Evolutionary conservation across 140 eudicot species (phyloP).

Genomic region (Bidens hawaiensis): DNA sequence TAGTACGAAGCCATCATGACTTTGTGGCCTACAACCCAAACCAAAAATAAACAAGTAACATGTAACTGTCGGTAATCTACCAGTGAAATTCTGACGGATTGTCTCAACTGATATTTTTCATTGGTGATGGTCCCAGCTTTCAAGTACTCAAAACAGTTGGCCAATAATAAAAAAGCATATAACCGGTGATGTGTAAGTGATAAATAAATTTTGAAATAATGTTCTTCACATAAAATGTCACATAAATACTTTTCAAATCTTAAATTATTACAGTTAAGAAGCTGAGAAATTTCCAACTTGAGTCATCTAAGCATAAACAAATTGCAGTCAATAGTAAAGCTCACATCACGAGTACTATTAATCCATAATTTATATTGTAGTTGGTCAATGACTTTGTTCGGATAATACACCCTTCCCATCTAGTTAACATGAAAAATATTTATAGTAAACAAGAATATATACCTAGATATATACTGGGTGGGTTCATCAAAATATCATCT

Average conservation of each 20-base stretch:
- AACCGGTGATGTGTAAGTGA: background rate
- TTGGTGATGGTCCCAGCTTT: no score
- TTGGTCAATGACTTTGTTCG: background rate
- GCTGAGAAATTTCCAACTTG: background rate
- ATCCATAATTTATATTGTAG: background rate
- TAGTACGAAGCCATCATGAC: no score
- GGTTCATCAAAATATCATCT: no score
- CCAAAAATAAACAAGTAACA: no score
- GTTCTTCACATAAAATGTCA: background rate
- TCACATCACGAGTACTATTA: background rate
- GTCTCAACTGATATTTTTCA: no score
- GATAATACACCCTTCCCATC: background rate
- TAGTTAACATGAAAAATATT: background rate
- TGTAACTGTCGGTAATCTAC: no score
- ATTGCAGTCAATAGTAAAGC: background rate
- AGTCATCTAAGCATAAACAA: constrained; percentile 1
- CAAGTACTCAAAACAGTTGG: no score
- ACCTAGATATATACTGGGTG: no score
- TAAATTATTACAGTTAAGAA: background rate
- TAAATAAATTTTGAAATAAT: background rate
- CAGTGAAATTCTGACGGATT: no score
- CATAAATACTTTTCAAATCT: background rate
- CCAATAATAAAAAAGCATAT: background rate
- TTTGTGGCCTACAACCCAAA: no score
- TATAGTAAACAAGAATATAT: background rate